A percentile compares a stretch with the other conserved stretches of the same genome.
Evolutionary conservation across 768 basidiomycete species (phyloP).

Genomic region (Pulveroboletus ravenelii): DNA sequence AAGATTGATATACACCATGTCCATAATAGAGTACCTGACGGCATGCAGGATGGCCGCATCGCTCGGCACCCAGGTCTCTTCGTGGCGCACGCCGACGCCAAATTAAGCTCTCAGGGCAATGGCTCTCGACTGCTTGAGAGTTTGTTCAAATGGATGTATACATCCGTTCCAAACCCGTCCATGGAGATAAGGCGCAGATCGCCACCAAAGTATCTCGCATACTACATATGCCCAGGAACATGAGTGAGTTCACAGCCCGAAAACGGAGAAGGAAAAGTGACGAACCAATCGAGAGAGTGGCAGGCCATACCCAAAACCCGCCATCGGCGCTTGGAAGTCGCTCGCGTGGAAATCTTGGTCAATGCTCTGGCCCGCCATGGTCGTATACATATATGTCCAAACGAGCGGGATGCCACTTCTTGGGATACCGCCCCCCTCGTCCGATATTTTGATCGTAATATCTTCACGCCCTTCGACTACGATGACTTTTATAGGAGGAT

Average conservation of each 20-base stretch:
- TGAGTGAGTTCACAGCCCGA: slow-evolving; percentile 44
- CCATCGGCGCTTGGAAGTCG: slow-evolving; percentile 98
- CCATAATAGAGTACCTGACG: neutral
- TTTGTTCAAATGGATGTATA: slow-evolving; percentile 87
- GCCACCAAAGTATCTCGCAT: slow-evolving; percentile 93
- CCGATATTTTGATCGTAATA: slow-evolving; percentile 97
- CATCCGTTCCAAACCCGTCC: slow-evolving; percentile 97
- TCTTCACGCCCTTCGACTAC: slow-evolving; percentile 97
- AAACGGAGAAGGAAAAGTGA: slow-evolving; percentile 48
- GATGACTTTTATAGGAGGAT: slow-evolving; percentile 38
- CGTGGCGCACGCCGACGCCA: neutral
- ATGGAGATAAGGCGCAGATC: slow-evolving; percentile 93
- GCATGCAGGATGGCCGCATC: neutral
- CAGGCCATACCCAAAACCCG: slow-evolving; percentile 92
- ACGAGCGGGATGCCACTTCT: slow-evolving; percentile 84
- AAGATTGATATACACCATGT: slow-evolving; percentile 4
- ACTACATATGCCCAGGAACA: slow-evolving; percentile 39
- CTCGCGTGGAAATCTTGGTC: slow-evolving; percentile 71
- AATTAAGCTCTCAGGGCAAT: slow-evolving; percentile 13
- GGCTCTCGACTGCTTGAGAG: slow-evolving; percentile 50
- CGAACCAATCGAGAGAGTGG: slow-evolving; percentile 86
- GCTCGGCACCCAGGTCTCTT: neutral
- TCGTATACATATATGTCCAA: slow-evolving; percentile 99
- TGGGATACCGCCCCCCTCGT: slow-evolving; percentile 92
- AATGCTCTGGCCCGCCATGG: slow-evolving; percentile 67